Evolutionary conservation across 2,329 filamentous ascomycete genomes (phyloP), one percentile per base, ranked within the genome.

Genomic region (Cryphonectria parasitica): DNA sequence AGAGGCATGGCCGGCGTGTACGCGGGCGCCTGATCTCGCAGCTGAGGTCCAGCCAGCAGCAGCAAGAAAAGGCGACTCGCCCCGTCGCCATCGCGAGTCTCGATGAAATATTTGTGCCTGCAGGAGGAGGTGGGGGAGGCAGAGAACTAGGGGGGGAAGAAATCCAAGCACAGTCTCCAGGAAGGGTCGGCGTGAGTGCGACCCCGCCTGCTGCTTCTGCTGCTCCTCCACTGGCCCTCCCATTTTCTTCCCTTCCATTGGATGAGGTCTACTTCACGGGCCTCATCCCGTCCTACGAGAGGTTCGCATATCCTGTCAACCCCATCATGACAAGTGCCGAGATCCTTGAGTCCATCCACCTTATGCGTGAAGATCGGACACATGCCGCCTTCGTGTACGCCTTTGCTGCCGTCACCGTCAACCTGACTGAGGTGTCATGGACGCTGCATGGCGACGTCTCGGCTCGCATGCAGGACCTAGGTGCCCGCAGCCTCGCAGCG

Each of bases 251-350:
- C 11, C 54, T 19, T 1, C 54, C 54, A 52, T 77, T 58, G 13
- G 54, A 58, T 3, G 54, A 58, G 54, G 13, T 73, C 3, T 82
- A 82, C 77, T 83, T 85, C 68, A 73, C 81, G 43, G 78, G 80
- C n/a, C 77, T 85, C 11, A 75, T 85, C 41, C 80, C 82, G 22
- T 80, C 84, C 63, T 85, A 84, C 68, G 77, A 81, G 73, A 74
- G 77, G 39, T 79, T 79, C 25, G 82, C 85, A 22, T 86, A 84
- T 73, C 83, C 84, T 1, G 80, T 85, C 56, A 82, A 83, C 60
- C 84, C 84, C 6, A 79, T 86, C 69, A 80, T 86, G 67, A 76
- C 80, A 1, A 80, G 81, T 39, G 74, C 76, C 13, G 83, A 85
- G 70, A 75, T 85, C 19, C 69, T 75, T 39, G 67, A 73, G 0